Evolutionary conservation across 345 rosid species (phyloP).

Genomic region (Nasturtium officinale): DNA sequence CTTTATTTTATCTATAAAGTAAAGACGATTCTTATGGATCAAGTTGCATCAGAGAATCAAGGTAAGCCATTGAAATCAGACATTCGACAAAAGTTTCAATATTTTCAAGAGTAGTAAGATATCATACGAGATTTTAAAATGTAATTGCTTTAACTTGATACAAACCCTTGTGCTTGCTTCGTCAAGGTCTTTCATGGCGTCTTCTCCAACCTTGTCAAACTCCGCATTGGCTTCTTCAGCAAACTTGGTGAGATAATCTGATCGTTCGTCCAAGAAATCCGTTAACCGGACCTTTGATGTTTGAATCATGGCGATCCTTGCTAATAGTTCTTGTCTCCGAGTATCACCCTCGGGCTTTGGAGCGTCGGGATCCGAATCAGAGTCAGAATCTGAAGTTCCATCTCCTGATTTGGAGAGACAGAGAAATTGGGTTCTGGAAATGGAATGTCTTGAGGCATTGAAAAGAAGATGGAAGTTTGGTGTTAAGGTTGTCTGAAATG

Average conservation of each 20-base stretch:
- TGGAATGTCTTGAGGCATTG: conserved; percentile 31
- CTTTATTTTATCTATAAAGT: background rate
- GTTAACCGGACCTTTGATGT: conserved; percentile 84
- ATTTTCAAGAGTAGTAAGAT: background rate
- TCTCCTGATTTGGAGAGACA: conserved; percentile 33
- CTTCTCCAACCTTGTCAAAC: conserved; percentile 88
- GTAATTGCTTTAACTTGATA: conserved; percentile 8
- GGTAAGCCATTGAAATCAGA: conserved; percentile 9
- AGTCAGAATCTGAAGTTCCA: conserved; percentile 36
- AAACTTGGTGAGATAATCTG: conserved; percentile 75
- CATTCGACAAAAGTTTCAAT: conserved; percentile 14
- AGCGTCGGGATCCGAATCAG: conserved; percentile 47
- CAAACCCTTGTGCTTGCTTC: conserved; percentile 85
- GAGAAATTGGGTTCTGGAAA: conserved; percentile 30
- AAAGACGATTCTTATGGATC: conserved; percentile 4
- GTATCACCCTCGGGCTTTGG: conserved; percentile 68
- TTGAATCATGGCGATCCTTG: conserved; percentile 83
- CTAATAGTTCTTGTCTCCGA: conserved; percentile 77
- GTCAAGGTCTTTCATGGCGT: conserved; percentile 83
- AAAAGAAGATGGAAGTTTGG: conserved; percentile 36
- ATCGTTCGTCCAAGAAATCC: conserved; percentile 73
- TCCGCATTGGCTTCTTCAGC: conserved; percentile 85
- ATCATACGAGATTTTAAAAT: background rate
- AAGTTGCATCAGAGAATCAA: conserved; percentile 23
- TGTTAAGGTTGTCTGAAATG: conserved; percentile 41